Evolutionary conservation across 208 protist species (phyloP), one percentile per base, ranked within the genome.

Genomic region (Lotmaria passim): DNA sequence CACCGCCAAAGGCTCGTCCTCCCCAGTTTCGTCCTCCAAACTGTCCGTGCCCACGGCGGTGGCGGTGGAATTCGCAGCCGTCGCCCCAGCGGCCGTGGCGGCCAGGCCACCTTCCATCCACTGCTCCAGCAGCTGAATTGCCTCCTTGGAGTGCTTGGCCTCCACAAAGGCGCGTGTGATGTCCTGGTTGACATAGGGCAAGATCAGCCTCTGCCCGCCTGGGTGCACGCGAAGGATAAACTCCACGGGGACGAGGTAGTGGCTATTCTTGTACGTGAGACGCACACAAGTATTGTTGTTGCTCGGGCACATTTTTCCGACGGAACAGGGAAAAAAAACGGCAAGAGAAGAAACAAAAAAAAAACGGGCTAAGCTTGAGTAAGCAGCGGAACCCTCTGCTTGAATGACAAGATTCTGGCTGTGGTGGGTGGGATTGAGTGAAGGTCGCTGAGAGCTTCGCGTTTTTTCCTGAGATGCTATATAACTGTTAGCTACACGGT

Each of bases 141-240:
- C 75, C 7, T 39, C 48, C 14, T 63, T 44, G 21, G 77, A 78
- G 77, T 82, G 77, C 11, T 56, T 62, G 4, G 71, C 77, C 23
- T 73, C 65, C 14, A 64, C 28, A 33, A 82, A 82, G 36, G 77
- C 77, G 1, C 34, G 58, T 12, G 77, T 82, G 39, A 82, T 82
- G 43, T 82, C 77, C 38, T 69, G 59, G 26, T 78, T 69, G 23
- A 73, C 50, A 48, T 74, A 67, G 17, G 48, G 69, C 21, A 78
- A 36, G 61, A 82, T 65, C 38, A 74, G 63, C 24, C 43, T 43
- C 66, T 53, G 38, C 21, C 77, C 77, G 33, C 77, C 70, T 12
- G 77, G 77, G 61, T 82, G 77, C 39, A 68, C 63, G 12, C 69
- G 46, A 19, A 50, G 23, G 26, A 82, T 65, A 46, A 79, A 83